Evolutionary conservation across 2,329 filamentous ascomycete species (phyloP), one percentile per base, ranked within the genome.

Genomic region (Botrytis sinoallii): DNA sequence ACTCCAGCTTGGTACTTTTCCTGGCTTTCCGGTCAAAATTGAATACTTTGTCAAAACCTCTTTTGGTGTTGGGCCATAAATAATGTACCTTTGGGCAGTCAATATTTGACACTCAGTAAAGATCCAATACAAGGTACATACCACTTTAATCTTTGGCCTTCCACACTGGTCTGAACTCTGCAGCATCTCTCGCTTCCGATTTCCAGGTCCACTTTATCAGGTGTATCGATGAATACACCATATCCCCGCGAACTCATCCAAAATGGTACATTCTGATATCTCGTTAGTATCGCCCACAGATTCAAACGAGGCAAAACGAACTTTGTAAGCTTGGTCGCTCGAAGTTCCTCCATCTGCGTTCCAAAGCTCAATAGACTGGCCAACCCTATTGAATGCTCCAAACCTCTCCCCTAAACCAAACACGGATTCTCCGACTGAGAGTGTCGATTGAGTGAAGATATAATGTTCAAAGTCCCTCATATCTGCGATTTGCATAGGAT

Each of bases 371-470:
- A 94, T 83, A 20, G 86, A 85, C 81, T 94, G 92, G 20, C 92
- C 92, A 60, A 93, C 89, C 81, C 93, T 94, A 81, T 92, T 91
- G 82, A 92, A 92, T 10, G 91, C 88, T 0, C 92, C 92, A 79
- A 94, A 95, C 22, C 92, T 86, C 82, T 94, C 92, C 1, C 92
- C 92, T 6, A 94, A 85, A 0, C 92, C 92, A 81, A 93, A 91
- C 22, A 94, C 86, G 0, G 89, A 88, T 81, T 94, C 92, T 42
- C 87, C 87, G 0, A 89, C 86, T 4, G 83, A 82, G 2, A 89
- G 82, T 8, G 84, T 85, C 1, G 86, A 88, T 79, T 88, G 87
- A 44, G 86, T 85, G 78, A 89, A 88, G 76, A 88, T 85, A 80
- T 88, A 87, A 79, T 89, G 87, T 72, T 85, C 82, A 76, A 87